phyloP scores from a whole-genome alignment of 177 flowering plant species.

The Tripterygium wilfordii region DNA sequence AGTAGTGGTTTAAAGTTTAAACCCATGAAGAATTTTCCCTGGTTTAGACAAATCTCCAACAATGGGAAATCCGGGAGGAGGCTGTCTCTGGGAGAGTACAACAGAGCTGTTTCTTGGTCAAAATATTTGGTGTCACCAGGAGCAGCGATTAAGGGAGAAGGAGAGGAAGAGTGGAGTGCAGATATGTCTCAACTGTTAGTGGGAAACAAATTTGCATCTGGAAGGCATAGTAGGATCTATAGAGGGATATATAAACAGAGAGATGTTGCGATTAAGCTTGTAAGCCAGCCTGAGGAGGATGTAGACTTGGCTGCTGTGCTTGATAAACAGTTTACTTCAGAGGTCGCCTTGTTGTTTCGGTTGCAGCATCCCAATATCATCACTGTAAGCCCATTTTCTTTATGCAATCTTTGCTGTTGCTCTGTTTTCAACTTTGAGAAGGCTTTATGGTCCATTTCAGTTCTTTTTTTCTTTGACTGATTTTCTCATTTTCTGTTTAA shows the following conservation, averaged over 20 bases:
- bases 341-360: slow-evolving; percentile 70
- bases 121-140: slow-evolving; percentile 84
- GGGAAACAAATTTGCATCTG: slow-evolving; percentile 77
- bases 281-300: slow-evolving; percentile 91
- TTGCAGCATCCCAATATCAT: slow-evolving; percentile 83
- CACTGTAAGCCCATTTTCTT: slow-evolving; percentile 50
- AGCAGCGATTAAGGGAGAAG: slow-evolving; percentile 74
- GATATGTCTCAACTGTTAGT: slow-evolving; percentile 85
- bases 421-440: not conserved
- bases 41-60: slow-evolving; percentile 52
- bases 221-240: slow-evolving; percentile 86
- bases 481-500: no score
- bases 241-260: slow-evolving; percentile 72
- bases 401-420: not conserved
- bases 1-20: slow-evolving; percentile 1
- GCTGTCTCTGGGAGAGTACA: slow-evolving; percentile 80
- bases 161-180: slow-evolving; percentile 84
- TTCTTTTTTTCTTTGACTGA: no score
- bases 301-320: slow-evolving; percentile 53
- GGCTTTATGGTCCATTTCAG: no score
- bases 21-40: slow-evolving; percentile 59
- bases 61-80: slow-evolving; percentile 44
- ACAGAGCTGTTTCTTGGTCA: slow-evolving; percentile 85
- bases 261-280: slow-evolving; percentile 87
- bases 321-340: slow-evolving; percentile 77